These are phyloP conservation scores for Camillea tinctor DNA, from an alignment of 2,329 filamentous ascomycete genomes.

Conservation along the genomic window DNA sequence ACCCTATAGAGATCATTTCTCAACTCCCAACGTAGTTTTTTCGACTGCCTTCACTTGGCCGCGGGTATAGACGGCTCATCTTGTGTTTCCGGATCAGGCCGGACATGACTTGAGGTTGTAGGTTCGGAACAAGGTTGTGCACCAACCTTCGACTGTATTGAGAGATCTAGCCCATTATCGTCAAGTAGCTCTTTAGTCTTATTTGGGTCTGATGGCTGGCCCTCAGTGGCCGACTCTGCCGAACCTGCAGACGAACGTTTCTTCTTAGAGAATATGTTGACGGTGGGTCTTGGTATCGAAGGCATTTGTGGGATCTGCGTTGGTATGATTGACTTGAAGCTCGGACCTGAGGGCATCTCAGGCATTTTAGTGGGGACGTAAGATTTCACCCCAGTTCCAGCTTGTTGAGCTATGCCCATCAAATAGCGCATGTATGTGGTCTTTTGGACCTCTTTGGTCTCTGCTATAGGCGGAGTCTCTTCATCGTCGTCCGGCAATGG, in stretches of 20 bases:
- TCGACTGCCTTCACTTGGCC: conserved; percentile 5
- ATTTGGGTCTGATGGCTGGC: neutral
- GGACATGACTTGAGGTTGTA: conserved; percentile 4
- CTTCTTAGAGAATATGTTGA: conserved; percentile 27
- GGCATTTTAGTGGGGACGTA: conserved; percentile 47
- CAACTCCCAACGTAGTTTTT: neutral
- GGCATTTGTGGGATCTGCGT: conserved; percentile 34
- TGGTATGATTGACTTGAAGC: conserved; percentile 33
- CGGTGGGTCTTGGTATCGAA: conserved; percentile 34
- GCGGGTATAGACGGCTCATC: conserved; percentile 4
- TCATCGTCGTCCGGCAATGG: conserved; percentile 45
- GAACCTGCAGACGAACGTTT: conserved; percentile 2
- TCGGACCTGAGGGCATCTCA: conserved; percentile 35
- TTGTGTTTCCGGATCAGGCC: conserved; percentile 8
- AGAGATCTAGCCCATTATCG: neutral
- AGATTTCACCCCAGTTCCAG: conserved; percentile 45
- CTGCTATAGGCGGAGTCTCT: conserved; percentile 28
- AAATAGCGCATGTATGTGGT: conserved; percentile 49
- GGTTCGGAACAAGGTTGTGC: conserved; percentile 14
- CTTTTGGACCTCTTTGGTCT: conserved; percentile 36
- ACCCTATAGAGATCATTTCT: no score
- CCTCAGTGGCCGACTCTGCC: neutral
- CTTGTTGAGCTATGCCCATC: conserved; percentile 48
- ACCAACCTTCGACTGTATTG: conserved; percentile 5
- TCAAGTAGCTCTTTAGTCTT: neutral